These are phyloP conservation scores for Trifolium fragiferum DNA, from an alignment of 306 rosid species.

Conservation along the genomic window DNA sequence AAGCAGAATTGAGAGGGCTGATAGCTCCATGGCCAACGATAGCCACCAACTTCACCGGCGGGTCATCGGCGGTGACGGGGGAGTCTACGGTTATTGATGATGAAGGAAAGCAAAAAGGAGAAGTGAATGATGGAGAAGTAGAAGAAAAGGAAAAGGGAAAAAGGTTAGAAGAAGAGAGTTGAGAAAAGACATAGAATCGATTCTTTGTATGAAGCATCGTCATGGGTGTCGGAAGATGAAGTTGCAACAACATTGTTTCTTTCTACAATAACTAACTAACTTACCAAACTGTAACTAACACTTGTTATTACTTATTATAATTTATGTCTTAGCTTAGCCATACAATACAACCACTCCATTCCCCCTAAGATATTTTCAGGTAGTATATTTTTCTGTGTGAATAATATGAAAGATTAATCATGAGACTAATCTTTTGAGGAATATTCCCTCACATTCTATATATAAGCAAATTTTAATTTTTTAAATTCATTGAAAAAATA, in stretches of 20 bases:
- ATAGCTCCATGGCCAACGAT: constrained; percentile 67
- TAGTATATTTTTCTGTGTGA: no score
- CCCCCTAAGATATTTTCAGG: no score
- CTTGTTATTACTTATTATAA: no score
- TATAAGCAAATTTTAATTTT: no score
- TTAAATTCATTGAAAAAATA: no score
- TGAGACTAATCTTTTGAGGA: no score
- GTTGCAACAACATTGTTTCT: background rate
- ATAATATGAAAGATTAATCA: no score
- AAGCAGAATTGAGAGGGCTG: constrained; percentile 71
- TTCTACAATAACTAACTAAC: no score
- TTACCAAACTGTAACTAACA: no score
- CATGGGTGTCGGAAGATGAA: background rate
- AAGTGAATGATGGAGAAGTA: background rate
- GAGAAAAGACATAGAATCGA: constrained; percentile 11
- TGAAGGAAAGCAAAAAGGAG: constrained; percentile 7
- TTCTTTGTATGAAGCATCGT: background rate
- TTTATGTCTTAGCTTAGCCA: no score
- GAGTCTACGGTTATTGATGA: constrained; percentile 37
- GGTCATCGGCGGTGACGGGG: constrained; percentile 38
- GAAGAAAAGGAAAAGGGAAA: background rate
- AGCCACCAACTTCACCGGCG: constrained; percentile 70
- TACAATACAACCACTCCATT: no score
- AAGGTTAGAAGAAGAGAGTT: constrained; percentile 18
- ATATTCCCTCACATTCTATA: no score